Base-by-base conservation (phyloP, 139 green algal species). In the Tetradesmus lagerheimii region DNA sequence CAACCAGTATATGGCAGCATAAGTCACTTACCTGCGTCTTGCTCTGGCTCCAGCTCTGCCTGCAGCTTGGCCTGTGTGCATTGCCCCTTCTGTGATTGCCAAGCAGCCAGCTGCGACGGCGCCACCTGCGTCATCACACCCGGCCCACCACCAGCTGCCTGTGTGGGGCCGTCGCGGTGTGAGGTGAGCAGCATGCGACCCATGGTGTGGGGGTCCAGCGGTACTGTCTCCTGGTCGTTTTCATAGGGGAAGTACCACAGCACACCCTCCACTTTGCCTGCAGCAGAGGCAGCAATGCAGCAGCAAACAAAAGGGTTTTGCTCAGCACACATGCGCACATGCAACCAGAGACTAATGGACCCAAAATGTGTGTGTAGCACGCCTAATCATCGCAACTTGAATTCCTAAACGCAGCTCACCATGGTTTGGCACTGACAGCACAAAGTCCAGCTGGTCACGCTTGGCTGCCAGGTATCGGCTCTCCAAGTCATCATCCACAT, bases 401-500 rank as follows among this genome's bases (percentile, higher is more conserved):
- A n/a, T n/a, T 18, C 12, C 5, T 62, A 14, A 23, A 62, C 47
- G 12, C 47, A 62, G 20, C 67, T 79, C 38, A 90, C 47, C 87
- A 90, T 80, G 66, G 76, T 91, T 94, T 9, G 94, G 94, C 78
- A 98, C 95, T 11, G 94, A 76, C 71, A 97, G 92, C 5, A 81
- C 91, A 91, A 98, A 98, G 2, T 90, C 76, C 83, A 98, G 45
- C 81, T 94, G 87, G 23, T 83, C 81, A 35, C 89, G 66, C 76
- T 94, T 90, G 0, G 89, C 87, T 62, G 88, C 75, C 81, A 98
- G 93, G 85, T 97, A 96, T 35, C 84, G 71, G 82, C 85, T 97
- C 92, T 98, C 94, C 91, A 97, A 64, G 90, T 98, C 96, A 53
- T 98, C 96, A 23, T 96, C 91, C 37, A 98, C 95, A 11, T 96